Conservation (phyloP, 225 moss, liverwort and hornwort genomes). For the Asterella californica region DNA sequence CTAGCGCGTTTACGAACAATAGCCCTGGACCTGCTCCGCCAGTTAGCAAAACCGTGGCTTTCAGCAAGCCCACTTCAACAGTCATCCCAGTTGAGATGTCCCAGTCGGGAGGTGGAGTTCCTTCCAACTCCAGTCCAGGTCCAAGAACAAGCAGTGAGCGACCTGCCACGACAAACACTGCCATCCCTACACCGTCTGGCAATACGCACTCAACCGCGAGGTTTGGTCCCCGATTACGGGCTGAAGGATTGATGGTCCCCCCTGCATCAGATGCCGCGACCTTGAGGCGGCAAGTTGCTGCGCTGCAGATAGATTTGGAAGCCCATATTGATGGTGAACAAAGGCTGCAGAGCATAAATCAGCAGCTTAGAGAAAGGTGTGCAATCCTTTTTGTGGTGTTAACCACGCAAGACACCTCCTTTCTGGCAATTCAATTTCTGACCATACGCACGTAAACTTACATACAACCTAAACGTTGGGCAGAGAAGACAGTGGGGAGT, state of each 20-base stretch:
- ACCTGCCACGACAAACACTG: slow-evolving; percentile 25
- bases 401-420: neutral
- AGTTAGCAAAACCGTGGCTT: slow-evolving; percentile 69
- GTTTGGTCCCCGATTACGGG: slow-evolving; percentile 78
- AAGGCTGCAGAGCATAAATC: slow-evolving; percentile 80
- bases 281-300: slow-evolving; percentile 87
- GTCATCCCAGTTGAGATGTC: slow-evolving; percentile 50
- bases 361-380: slow-evolving; percentile 86
- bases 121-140: slow-evolving; percentile 24
- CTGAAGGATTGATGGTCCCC: slow-evolving; percentile 91
- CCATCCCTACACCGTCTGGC: slow-evolving; percentile 44
- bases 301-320: slow-evolving; percentile 90
- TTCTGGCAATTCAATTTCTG: neutral
- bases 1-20: slow-evolving; percentile 43
- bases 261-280: slow-evolving; percentile 95
- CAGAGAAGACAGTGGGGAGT: too few relatives aligned
- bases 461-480: neutral
- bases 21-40: slow-evolving; percentile 31
- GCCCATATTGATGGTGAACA: slow-evolving; percentile 94
- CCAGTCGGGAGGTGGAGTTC: slow-evolving; percentile 26
- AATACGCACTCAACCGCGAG: slow-evolving; percentile 46
- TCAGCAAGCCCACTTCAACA: slow-evolving; percentile 69
- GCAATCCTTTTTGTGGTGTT: slow-evolving; percentile 18
- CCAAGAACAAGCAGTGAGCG: slow-evolving; percentile 45
- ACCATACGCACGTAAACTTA: too few relatives aligned